Percentiles rank a stretch among this genome's conserved stretches.
Conservation (phyloP, 108 stramenopile species). For the Aurantiochytrium sp. region DNA sequence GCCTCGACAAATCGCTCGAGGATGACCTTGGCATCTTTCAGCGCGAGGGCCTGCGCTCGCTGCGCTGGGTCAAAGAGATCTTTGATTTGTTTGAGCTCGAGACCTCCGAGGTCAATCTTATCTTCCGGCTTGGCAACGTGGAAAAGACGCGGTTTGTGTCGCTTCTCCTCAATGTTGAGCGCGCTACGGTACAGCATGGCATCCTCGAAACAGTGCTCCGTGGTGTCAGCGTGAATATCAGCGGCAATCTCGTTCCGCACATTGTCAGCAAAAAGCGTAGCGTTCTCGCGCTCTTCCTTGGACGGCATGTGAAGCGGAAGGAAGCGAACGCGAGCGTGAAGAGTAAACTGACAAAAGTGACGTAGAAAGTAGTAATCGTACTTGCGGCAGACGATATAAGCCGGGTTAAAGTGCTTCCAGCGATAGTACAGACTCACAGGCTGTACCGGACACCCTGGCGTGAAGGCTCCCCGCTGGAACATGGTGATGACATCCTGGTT, state of each 20-base stretch:
- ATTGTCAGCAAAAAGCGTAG: slow-evolving; percentile 28
- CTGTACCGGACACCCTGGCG: slow-evolving; percentile 28
- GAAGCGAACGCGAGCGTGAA: slow-evolving; percentile 27
- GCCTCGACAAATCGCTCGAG: slow-evolving; percentile 29
- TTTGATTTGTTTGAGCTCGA: slow-evolving; percentile 4
- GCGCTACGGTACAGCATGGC: slow-evolving; percentile 38
- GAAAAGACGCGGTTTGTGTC: slow-evolving; percentile 16
- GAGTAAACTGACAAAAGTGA: slow-evolving; percentile 16
- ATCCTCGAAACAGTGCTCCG: slow-evolving; percentile 42
- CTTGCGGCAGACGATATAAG: neutral
- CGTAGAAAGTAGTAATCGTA: neutral
- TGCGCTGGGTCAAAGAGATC: slow-evolving; percentile 23
- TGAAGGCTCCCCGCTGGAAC: slow-evolving; percentile 41
- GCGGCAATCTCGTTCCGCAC: slow-evolving; percentile 32
- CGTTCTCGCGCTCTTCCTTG: slow-evolving; percentile 14
- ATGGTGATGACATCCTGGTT: slow-evolving; percentile 36
- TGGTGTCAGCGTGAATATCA: slow-evolving; percentile 29
- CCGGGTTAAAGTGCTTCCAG: neutral
- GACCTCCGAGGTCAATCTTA: neutral
- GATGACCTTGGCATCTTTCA: slow-evolving; percentile 29
- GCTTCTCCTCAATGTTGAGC: slow-evolving; percentile 29
- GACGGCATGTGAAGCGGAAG: slow-evolving; percentile 34
- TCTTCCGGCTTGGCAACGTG: neutral
- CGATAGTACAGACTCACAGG: slow-evolving; percentile 28
- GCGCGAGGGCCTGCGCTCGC: slow-evolving; percentile 7